Evolutionary conservation across 352 stramenopile species (phyloP), one percentile per base, ranked within the genome.

Genomic region (Globisporangium mamillatum): DNA sequence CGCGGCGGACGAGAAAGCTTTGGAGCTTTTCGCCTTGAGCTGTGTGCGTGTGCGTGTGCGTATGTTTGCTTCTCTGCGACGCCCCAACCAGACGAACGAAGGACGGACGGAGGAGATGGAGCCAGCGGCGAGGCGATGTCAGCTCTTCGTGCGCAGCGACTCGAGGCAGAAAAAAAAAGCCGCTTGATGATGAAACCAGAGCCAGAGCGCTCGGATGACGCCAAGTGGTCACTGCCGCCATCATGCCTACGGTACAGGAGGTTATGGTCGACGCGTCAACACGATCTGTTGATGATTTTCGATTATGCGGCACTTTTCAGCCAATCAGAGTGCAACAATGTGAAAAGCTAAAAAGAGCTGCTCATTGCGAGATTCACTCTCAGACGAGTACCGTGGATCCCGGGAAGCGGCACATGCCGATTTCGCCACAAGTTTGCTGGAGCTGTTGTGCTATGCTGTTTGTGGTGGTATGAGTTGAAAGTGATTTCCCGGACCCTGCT

Each of bases 181-280:
- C 48, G 48, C 48, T 22, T n/a, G 48, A 54, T 54, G 48, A 54
- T 54, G 48, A 54, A 54, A 54, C 20, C n/a, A 25, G n/a, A 25
- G 14, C 6, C 20, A 22, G 48, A 54, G 48, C 48, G 20, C 20
- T 12, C 1, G 48, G 48, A 25, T 54, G 48, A 54, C n/a, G 48
- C 48, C 48, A 54, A 25, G n/a, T 3, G 20, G 48, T 54, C 48
- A 54, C n/a, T 54, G 48, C 20, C 48, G 4, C 9, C 20, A 54
- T 25, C 48, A 54, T 10, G 4, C 7, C 48, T 25, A 25, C 48
- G 41, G 41, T 50, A 50, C 5, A 16, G 38, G 38, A 50, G 14
- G 41, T 50, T n/a, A n/a, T 18, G 41, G 41, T n/a, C 4, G 41
- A 50, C 41, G 41, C 41, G 41, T 50, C 41, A 50, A 50, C 41